Base-by-base conservation (phyloP, 164 flowering plant species). In the Vitis amurensis region DNA sequence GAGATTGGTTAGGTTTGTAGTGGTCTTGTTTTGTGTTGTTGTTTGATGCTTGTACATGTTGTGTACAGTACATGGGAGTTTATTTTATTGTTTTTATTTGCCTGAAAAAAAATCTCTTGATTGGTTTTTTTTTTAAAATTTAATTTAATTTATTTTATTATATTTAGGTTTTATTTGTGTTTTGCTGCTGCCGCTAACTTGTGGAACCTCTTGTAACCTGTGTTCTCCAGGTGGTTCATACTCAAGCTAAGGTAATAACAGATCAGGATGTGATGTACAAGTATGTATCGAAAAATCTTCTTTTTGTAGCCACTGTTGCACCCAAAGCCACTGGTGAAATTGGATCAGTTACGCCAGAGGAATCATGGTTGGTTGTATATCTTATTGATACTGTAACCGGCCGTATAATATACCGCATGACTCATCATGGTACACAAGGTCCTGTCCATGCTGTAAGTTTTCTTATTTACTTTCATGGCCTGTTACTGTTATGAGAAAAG, bases 381-480 rank as follows among this genome's bases (percentile, higher is more conserved):
- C 77, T 89, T 64, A 69, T 89, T 68, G 93, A 89, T 74, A 87
- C 91, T 47, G 72, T 89, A 30, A 82, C 91, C 59, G 93, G 93
- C 55, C 93, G 90, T 59, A 81, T 89, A 78, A 72, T 89, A 79
- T 90, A 89, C 67, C 84, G 91, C 13, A 77, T 89, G 89, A 86
- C 82, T 56, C 93, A 89, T 79, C 80, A 83, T 69, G 91, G 89
- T 56, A 71, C 94, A 63, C 94, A 88, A 74, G 99, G 97, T 68
- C 99, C 99, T 67, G 91, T 96, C 16, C 94, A 85, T 79, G 97
- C 97, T 56, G 99, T 96, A 85, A 88, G 93, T 86, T 64, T 69
- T 47, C 64, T 11, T 29, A 49, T 57, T 19, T 29, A 30, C 67
- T 49, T 55, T 73, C 31, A 11, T 53, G 57, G 61, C 56, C 55